Base-by-base conservation (phyloP, 1,284 basidiomycete species). In the Tausonia pullulans region DNA sequence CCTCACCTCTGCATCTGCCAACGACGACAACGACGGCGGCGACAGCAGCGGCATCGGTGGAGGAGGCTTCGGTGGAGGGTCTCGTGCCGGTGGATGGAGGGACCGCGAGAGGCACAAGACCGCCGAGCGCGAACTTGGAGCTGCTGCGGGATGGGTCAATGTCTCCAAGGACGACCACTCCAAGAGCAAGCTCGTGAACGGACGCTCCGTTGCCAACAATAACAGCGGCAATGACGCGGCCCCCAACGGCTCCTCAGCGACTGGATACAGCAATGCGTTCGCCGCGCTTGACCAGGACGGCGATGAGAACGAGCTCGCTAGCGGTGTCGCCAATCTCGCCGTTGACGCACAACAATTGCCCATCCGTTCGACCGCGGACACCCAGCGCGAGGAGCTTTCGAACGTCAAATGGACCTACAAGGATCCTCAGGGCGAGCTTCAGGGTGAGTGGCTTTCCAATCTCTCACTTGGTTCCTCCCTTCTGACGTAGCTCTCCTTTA, bases 321-420 rank as follows among this genome's bases (percentile, higher is more conserved):
- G n/a, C n/a, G n/a, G 39, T n/a, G 43, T n/a, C 9, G 27, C 50
- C 4, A 50, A 61, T 39, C 52, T 56, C 54, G 64, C 13, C 45
- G 64, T 71, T 9, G 73, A 72, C 14, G 73, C 74, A 43, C 27
- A 27, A 27, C 27, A 27, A 27, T 27, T 27, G 27, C 27, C 27
- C 27, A 27, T 27, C 27, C 27, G 27, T 27, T 27, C 27, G 27
- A 27, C 27, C 27, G 71, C 69, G 9, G 62, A 70, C 41, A 55
- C 70, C 1, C 63, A 68, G 16, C 56, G 61, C 41, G 68, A 66
- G 53, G 69, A 62, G 62, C 79, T 85, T n/a, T 81, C 83, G 39
- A 81, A 78, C 63, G 77, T 93, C 52, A 84, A 90, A 72, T 97
- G 93, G 93, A 87, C 85, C 49, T 97, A 97, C 76, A 83, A 91